phyloP scores from a whole-genome alignment of 805 yeast species.

The Limtongia smithiae region DNA sequence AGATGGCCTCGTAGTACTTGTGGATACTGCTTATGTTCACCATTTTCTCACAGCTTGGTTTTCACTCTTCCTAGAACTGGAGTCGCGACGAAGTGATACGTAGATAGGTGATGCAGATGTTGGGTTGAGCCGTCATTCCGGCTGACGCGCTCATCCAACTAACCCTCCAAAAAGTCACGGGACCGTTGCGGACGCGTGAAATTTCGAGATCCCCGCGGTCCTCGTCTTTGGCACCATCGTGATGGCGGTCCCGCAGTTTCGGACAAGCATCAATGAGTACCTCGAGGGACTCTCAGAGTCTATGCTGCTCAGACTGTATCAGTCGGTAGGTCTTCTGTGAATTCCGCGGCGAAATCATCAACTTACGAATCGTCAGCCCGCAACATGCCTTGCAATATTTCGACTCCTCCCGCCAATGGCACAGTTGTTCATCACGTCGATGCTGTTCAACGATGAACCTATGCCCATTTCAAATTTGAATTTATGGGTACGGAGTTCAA shows the following conservation, averaged over 20 bases:
- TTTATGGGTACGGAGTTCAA: conserved; percentile 65
- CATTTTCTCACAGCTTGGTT: too few relatives aligned
- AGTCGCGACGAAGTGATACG: too few relatives aligned
- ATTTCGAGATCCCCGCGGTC: too few relatives aligned
- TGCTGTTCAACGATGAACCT: conserved; percentile 77
- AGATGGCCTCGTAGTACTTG: not conserved
- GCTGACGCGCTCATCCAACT: too few relatives aligned
- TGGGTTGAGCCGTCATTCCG: too few relatives aligned
- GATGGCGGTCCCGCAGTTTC: conserved; percentile 29
- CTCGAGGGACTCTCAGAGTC: conserved; percentile 84
- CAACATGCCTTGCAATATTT: conserved; percentile 91
- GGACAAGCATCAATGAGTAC: conserved; percentile 56
- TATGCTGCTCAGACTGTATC: conserved; percentile 77
- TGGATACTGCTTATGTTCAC: not conserved
- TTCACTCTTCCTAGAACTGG: too few relatives aligned
- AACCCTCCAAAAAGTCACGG: too few relatives aligned
- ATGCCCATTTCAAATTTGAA: conserved; percentile 65
- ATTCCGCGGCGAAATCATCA: not conserved
- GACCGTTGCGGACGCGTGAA: too few relatives aligned
- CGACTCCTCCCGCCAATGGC: conserved; percentile 85
- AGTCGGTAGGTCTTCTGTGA: conserved; percentile 47
- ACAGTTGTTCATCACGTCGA: conserved; percentile 79
- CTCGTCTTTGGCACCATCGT: not conserved
- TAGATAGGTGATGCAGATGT: too few relatives aligned
- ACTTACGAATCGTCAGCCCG: conserved; percentile 52